Percentiles rank a stretch among this genome's conserved stretches.
These are phyloP conservation scores for Gaillardinia entomophila DNA, from an alignment of 805 yeast species.

Conservation along the genomic window DNA sequence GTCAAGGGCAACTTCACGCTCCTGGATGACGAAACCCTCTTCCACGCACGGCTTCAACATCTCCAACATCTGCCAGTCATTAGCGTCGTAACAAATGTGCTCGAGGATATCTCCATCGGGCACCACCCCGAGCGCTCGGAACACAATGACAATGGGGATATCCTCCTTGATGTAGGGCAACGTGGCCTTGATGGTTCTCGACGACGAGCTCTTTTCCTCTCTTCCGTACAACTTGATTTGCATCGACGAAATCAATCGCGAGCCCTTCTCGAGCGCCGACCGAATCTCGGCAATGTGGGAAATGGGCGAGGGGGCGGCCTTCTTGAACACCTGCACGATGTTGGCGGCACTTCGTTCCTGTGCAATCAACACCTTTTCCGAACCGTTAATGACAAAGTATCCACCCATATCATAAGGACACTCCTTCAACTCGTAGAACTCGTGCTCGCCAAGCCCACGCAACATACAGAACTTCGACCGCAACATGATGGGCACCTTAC, in stretches of 20 bases:
- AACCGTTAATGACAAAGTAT: conserved; percentile 95
- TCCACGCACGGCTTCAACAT: conserved; percentile 98
- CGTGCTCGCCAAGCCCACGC: conserved; percentile 84
- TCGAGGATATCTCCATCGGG: conserved; percentile 99
- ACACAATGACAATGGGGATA: conserved; percentile 93
- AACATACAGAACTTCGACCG: conserved; percentile 94
- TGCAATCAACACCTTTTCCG: conserved; percentile 96
- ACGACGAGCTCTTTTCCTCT: conserved; percentile 61
- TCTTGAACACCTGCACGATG: conserved; percentile 96
- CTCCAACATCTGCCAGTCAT: conserved; percentile 99
- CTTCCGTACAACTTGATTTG: conserved; percentile 89
- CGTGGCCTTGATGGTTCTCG: conserved; percentile 90
- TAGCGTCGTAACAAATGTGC: conserved; percentile 95
- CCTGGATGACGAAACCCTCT: conserved; percentile 97
- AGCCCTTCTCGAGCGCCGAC: conserved; percentile 95
- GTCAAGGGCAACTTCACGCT: conserved; percentile 95
- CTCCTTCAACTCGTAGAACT: conserved; percentile 91
- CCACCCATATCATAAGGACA: conserved; percentile 99
- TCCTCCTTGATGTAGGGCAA: conserved; percentile 95
- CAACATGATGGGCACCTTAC: conserved; percentile 97
- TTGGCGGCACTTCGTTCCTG: conserved; percentile 99
- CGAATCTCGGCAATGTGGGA: conserved; percentile 96
- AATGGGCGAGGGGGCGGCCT: conserved; percentile 95
- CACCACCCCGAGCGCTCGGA: conserved; percentile 96
- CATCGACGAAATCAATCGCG: conserved; percentile 87